Percentiles rank a stretch among this genome's conserved stretches.
Conservation (phyloP, 1,284 basidiomycete species). For the Cerioporus squamosus region DNA sequence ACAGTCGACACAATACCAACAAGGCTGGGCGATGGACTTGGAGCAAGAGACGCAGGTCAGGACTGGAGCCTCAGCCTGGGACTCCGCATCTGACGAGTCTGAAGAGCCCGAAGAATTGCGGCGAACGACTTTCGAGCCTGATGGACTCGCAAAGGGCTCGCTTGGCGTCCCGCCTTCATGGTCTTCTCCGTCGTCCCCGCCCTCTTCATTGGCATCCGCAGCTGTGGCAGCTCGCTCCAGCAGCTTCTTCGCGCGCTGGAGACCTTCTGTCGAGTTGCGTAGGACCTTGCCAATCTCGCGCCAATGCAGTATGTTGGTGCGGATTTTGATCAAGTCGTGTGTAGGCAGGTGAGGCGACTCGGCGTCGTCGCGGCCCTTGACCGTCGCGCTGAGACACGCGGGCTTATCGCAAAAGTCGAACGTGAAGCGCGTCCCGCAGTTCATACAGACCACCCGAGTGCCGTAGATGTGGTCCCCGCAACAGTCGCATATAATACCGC, state of each 20-base stretch:
- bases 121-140: too few relatives aligned
- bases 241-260: conserved; percentile 24
- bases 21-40: conserved; percentile 19
- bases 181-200: neutral
- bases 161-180: neutral
- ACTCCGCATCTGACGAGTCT: neutral
- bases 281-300: conserved; percentile 26
- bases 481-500: conserved; percentile 20
- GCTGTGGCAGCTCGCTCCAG: neutral
- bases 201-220: neutral
- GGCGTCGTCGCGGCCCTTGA: conserved; percentile 23
- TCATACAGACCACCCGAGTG: conserved; percentile 29
- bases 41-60: conserved; percentile 21
- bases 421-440: conserved; percentile 20
- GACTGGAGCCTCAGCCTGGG: neutral
- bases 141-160: too few relatives aligned
- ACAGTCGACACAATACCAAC: conserved; percentile 36
- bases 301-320: conserved; percentile 26
- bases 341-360: conserved; percentile 29
- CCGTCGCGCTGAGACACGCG: conserved; percentile 1
- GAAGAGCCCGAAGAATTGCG: too few relatives aligned
- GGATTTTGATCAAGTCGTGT: conserved; percentile 36
- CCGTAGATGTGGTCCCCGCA: conserved; percentile 26
- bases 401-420: conserved; percentile 33
- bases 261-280: conserved; percentile 17